Base-by-base conservation (phyloP, 75 land plant species). In the Pinus taeda region DNA sequence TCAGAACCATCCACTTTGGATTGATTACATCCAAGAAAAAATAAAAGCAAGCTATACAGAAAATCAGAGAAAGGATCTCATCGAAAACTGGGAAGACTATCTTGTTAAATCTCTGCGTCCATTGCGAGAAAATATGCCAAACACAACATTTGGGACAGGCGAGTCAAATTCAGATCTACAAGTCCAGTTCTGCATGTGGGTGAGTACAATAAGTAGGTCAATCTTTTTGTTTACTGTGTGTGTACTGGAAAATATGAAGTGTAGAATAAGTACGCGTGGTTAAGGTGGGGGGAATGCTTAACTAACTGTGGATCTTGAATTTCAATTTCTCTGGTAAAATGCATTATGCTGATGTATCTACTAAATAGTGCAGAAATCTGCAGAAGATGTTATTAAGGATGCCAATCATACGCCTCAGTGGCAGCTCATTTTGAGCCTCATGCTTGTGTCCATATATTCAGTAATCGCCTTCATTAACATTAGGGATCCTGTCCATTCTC, bases 161-260 rank as follows among this genome's bases (percentile, higher is more conserved):
- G 76, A 72, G 12, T 62, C 8, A 1, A 79, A 55, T 83, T 77
- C 53, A 6, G 85, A 85, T 61, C 76, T 83, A 39, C 87, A 85
- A 26, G 62, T 85, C 33, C 73, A 85, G 59, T 85, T 85, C 75
- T 75, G 62, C 39, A 79, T 76, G 76, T 85, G 87, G 87, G 87
- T 85, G 64, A 57, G 87, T 79, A 60, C 11, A 55, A 30, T 3
- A 65, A 60, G 77, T 17, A 30, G 77, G 39, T 17, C 33, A 17
- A 18, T 36, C 30, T 66, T 4, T 36, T 13, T 66, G 37, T 65
- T 65, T 36, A 66, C 70, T 15, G 37, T 20, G 0, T 15, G 18
- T 66, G 45, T 36, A 66, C 70, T 37, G 6, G 39, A 67, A 36
- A 4, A 67, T 8, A 45, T 3, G 15, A 67, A 67, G 20, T 6